A percentile compares a stretch with the other conserved stretches of the same genome.
Conservation (phyloP, 208 protist species). For the Blechomonas ayalai region DNA sequence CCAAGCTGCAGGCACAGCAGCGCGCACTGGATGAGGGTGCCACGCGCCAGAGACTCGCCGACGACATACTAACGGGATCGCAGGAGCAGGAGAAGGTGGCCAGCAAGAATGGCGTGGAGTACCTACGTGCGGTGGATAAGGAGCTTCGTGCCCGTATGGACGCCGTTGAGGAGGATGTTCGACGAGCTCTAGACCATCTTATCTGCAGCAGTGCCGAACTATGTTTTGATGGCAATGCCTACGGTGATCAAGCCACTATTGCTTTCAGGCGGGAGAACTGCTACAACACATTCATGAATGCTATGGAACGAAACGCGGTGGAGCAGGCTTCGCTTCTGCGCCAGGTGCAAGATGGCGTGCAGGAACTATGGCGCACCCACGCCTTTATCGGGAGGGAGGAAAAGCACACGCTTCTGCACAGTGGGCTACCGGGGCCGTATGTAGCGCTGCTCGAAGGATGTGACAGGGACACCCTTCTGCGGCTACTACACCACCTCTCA, state of each 20-base stretch:
- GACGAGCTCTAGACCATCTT: constrained; percentile 22
- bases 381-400: constrained; percentile 21
- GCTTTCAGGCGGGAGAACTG: constrained; percentile 30
- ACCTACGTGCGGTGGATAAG: constrained; percentile 30
- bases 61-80: constrained; percentile 41
- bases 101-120: constrained; percentile 25
- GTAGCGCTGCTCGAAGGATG: constrained; percentile 23
- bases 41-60: constrained; percentile 55
- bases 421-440: constrained; percentile 34
- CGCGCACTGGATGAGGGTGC: constrained; percentile 33
- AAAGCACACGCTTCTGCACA: constrained; percentile 15
- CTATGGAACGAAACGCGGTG: constrained; percentile 32
- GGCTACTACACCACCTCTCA: constrained; percentile 39
- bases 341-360: constrained; percentile 35
- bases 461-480: constrained; percentile 48
- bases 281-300: constrained; percentile 27
- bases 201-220: constrained; percentile 42
- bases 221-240: constrained; percentile 36
- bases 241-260: constrained; percentile 28
- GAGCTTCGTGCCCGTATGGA: constrained; percentile 55
- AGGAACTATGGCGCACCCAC: constrained; percentile 22
- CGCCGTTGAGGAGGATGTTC: constrained; percentile 32
- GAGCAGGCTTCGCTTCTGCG: constrained; percentile 63
- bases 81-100: constrained; percentile 18
- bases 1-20: constrained; percentile 34